Base-by-base conservation (phyloP, 345 rosid genomes). In the Camelina laxa region DNA sequence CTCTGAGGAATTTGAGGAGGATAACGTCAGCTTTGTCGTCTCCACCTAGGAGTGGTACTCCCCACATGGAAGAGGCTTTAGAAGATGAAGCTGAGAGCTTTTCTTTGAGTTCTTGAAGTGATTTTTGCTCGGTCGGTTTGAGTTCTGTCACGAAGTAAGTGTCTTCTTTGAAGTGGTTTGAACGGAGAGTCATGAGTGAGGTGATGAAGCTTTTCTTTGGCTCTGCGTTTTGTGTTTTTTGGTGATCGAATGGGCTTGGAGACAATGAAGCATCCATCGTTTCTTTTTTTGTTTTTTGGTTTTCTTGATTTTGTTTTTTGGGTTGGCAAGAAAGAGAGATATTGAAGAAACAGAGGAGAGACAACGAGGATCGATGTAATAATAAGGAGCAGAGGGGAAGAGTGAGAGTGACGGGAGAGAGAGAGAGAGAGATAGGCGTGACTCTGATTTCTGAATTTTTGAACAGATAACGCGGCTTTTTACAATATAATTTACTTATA, bases 151-250 rank as follows among this genome's bases (percentile, higher is more conserved):
- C 55, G 71, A 89, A 82, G 86, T 95, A 92, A 1, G 92, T 80
- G 85, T 95, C 99, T 75, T 95, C 99, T 70, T 86, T 90, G 84
- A 87, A 81, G 65, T 88, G 85, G 12, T 89, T 81, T 19, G 96
- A 85, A 17, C 89, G 91, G 75, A 85, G 87, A 11, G 93, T 62
- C 8, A 90, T 91, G 31, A 90, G 80, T n/a, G 97, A 69, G 5
- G 93, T 75, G 6, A 89, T 87, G 56, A 93, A 84, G 83, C 82
- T 86, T 77, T 89, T 93, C 85, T 91, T 91, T 14, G 75, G 78
- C 24, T 76, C 71, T 39, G 57, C 60, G 39, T 17, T 53, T 54
- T 70, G 81, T 13, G 81, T 19, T 74, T 87, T 82, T 17, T 70
- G 85, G 8, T 75, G 84, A 21, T 69, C 75, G 3, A 81, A 6